A percentile compares a stretch with the other conserved stretches of the same genome.
These are phyloP conservation scores for Aureobasidium sp. DNA, from an alignment of 2,329 filamentous ascomycete species.

Conservation along the genomic window DNA sequence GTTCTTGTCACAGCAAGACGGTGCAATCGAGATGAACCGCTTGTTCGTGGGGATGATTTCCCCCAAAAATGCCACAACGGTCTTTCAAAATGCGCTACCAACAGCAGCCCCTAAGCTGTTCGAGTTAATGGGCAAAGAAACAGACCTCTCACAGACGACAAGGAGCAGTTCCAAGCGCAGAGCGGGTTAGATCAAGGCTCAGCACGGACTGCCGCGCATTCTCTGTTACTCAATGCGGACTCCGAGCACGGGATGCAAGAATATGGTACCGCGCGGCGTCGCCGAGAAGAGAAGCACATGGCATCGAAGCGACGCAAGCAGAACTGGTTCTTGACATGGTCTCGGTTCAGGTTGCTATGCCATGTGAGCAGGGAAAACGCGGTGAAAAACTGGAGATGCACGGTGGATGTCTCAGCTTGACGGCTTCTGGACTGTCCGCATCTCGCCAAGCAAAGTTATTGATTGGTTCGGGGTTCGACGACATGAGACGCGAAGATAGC, in stretches of 20 bases:
- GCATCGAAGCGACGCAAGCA: neutral
- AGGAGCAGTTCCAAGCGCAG: neutral
- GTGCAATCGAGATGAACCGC: slow-evolving; percentile 3
- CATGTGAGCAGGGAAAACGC: neutral
- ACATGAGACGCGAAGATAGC: neutral
- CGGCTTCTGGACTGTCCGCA: neutral
- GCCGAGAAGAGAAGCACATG: neutral
- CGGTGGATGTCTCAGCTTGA: slow-evolving; percentile 9
- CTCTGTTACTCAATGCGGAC: slow-evolving; percentile 3
- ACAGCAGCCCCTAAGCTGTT: neutral
- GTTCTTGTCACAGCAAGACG: slow-evolving; percentile 9
- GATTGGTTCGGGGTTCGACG: neutral
- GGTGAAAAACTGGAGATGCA: slow-evolving; percentile 7
- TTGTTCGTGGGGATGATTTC: neutral
- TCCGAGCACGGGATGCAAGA: neutral
- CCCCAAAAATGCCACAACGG: slow-evolving; percentile 1
- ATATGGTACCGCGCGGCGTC: slow-evolving; percentile 1
- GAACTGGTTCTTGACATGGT: neutral
- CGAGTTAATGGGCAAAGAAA: neutral
- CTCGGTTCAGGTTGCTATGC: slow-evolving; percentile 8
- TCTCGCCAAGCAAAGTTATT: neutral
- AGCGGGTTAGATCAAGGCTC: neutral
- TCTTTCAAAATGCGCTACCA: neutral
- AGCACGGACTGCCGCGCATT: slow-evolving; percentile 2
- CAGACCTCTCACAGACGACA: neutral